A percentile compares a stretch with the other conserved stretches of the same genome.
Conservation (phyloP, 805 yeast genomes). For the Kuraishia ogatae region DNA sequence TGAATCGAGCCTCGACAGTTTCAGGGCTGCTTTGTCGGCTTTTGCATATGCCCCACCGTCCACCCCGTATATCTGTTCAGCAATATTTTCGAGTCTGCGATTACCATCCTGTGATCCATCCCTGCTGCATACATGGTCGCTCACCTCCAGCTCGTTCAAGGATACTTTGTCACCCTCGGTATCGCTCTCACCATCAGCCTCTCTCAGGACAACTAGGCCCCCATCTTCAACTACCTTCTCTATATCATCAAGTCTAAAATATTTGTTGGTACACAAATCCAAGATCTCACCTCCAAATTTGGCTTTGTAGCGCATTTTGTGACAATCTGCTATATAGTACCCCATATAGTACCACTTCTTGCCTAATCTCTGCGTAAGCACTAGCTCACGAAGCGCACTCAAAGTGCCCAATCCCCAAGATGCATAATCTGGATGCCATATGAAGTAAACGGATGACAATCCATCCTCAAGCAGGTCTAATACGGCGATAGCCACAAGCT, state of each 20-base stretch:
- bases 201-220: constrained; percentile 16
- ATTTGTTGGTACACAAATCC: constrained; percentile 42
- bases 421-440: constrained; percentile 79
- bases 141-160: constrained; percentile 1
- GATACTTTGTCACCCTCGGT: not conserved
- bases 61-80: constrained; percentile 31
- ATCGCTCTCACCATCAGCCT: not conserved
- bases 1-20: constrained; percentile 2
- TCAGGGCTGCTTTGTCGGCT: constrained; percentile 5
- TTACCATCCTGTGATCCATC: not conserved
- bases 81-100: constrained; percentile 8
- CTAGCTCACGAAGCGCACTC: constrained; percentile 65
- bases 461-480: constrained; percentile 70
- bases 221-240: constrained; percentile 19
- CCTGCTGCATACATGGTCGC: not conserved
- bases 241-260: constrained; percentile 27
- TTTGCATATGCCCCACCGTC: constrained; percentile 18
- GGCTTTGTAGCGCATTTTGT: constrained; percentile 75
- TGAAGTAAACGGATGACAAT: constrained; percentile 76
- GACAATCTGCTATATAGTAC: constrained; percentile 69
- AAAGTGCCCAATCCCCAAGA: constrained; percentile 68
- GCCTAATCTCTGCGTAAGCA: constrained; percentile 37
- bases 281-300: constrained; percentile 70
- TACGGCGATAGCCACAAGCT: constrained; percentile 67
- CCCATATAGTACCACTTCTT: constrained; percentile 68